Percentiles rank a stretch among this genome's conserved stretches.
Conservation (phyloP, 2,329 filamentous ascomycete genomes). For the Pseudogymnoascus pannorum region DNA sequence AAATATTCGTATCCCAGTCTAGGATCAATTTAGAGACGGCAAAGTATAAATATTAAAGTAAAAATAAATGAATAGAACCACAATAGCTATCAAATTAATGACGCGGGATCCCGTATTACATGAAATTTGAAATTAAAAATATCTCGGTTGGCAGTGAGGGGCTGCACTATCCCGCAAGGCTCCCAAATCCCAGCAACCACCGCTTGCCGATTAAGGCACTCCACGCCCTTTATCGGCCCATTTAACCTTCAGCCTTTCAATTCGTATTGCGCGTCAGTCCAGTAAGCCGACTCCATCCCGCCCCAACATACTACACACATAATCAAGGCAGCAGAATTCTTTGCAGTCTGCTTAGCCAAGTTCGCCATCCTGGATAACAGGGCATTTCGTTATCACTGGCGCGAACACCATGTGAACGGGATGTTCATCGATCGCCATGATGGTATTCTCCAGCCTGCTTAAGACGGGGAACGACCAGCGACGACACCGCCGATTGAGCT, state of each 20-base stretch:
- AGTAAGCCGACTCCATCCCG: background rate
- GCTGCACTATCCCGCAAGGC: conserved; percentile 2
- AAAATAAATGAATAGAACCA: background rate
- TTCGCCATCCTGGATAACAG: background rate
- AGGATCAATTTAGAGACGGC: background rate
- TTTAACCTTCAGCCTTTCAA: background rate
- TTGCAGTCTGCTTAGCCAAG: background rate
- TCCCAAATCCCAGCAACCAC: conserved; percentile 4
- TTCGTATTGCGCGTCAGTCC: conserved; percentile 1
- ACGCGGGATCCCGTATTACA: background rate
- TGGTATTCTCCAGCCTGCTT: conserved; percentile 45
- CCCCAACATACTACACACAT: background rate
- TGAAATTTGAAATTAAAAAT: background rate
- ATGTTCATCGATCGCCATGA: conserved; percentile 34
- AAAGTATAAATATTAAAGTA: background rate
- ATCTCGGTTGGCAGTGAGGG: background rate
- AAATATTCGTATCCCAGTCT: background rate
- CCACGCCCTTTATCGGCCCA: background rate
- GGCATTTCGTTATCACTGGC: background rate
- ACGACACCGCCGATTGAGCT: conserved; percentile 21
- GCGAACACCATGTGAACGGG: conserved; percentile 10
- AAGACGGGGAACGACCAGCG: conserved; percentile 33
- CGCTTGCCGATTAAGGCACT: conserved; percentile 2
- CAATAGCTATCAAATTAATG: background rate
- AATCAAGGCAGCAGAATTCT: background rate